phyloP scores from a whole-genome alignment of 495 filamentous ascomycete species.

The Penicillium manginii region DNA sequence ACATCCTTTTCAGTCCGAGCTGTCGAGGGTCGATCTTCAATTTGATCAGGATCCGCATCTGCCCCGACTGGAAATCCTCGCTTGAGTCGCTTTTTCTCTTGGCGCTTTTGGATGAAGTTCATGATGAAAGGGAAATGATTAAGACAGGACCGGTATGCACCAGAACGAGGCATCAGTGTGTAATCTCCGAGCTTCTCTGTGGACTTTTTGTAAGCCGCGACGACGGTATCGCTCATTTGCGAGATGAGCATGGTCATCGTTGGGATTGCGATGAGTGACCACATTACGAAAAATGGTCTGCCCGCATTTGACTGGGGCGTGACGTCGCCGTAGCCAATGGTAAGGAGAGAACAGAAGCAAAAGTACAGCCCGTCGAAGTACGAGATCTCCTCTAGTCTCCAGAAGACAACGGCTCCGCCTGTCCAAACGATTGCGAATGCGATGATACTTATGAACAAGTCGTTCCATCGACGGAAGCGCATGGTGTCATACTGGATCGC shows the following conservation, averaged over 20 bases:
- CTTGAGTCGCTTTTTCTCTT: constrained; percentile 47
- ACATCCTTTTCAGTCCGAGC: not conserved
- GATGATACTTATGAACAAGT: constrained; percentile 67
- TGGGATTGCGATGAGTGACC: constrained; percentile 68
- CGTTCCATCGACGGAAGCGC: constrained; percentile 67
- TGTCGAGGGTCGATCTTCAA: not conserved
- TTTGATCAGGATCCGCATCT: not conserved
- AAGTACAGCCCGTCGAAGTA: constrained; percentile 88
- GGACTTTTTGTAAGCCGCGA: constrained; percentile 58
- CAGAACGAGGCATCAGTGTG: constrained; percentile 58
- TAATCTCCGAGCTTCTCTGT: constrained; percentile 59
- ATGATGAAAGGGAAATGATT: constrained; percentile 45
- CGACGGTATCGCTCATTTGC: constrained; percentile 66
- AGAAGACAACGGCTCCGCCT: constrained; percentile 80
- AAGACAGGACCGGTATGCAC: constrained; percentile 49
- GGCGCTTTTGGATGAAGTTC: constrained; percentile 37
- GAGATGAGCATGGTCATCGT: constrained; percentile 70
- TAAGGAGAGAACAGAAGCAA: constrained; percentile 77
- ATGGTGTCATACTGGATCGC: constrained; percentile 70
- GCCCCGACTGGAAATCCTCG: constrained; percentile 50
- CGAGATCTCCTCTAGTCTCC: constrained; percentile 51
- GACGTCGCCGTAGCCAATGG: constrained; percentile 89
- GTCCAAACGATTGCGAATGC: constrained; percentile 75
- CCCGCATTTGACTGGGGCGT: constrained; percentile 73
- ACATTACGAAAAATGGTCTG: constrained; percentile 87